Evolutionary conservation across 345 rosid genomes (phyloP), one percentile per base, ranked within the genome.

Genomic region (Citrus mangshanensis): DNA sequence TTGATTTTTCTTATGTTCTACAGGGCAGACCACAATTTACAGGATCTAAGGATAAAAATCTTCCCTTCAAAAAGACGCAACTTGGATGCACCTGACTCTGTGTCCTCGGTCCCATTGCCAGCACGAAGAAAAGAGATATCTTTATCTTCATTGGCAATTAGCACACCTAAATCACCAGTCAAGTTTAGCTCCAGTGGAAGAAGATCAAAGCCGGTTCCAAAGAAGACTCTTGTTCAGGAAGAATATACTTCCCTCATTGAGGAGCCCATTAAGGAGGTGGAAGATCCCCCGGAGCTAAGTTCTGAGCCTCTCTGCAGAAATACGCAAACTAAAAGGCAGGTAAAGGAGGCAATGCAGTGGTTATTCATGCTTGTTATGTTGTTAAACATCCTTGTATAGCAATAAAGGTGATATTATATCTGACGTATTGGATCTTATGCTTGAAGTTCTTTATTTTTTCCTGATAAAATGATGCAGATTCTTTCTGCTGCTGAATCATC

Each of bases 21-120:
- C 85, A 88, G 89, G 86, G 78, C 82, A 42, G 91, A 88, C 63
- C 82, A 83, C 78, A 81, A 73, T 76, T 75, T 79, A 72, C 84
- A 80, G 77, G 91, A 86, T 79, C 24, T 86, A 28, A 82, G 84
- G 76, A 55, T 38, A 30, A 86, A 82, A 77, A 30, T 88, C 76
- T 88, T 88, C 76, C 82, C 86, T 70, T 56, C 78, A 30, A 77
- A 68, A 70, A 27, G 49, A 28, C 22, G 38, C n/a, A 80, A 66
- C 63, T 25, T n/a, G 24, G 72, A 49, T 75, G 77, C 56, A 28
- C 72, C 81, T 9, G 77, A 84, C 67, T 32, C 46, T 73, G 75
- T 13, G 61, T 66, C 74, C 30, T 64, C 67, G 10, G 14, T 56
- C 16, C 71, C 62, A 54, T 51, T 71, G 40, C 78, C 75, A 16